These are phyloP conservation scores for Raffaelea arxii DNA, from an alignment of 2,329 filamentous ascomycete genomes.

Conservation along the genomic window DNA sequence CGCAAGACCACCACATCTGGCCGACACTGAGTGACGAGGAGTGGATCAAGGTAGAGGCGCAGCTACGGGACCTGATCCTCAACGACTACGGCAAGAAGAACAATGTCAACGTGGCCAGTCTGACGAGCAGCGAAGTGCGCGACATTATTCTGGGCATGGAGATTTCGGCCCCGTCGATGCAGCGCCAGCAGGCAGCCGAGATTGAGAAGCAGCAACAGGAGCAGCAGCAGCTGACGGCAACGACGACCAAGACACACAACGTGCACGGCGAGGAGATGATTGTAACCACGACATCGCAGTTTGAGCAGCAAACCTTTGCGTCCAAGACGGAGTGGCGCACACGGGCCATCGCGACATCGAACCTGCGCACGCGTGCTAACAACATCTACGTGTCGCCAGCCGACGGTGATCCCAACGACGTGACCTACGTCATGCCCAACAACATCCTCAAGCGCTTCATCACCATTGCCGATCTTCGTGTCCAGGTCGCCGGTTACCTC, in stretches of 20 bases:
- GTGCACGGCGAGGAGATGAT: conserved; percentile 96
- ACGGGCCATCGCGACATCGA: conserved; percentile 89
- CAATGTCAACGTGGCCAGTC: conserved; percentile 94
- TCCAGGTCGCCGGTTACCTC: conserved; percentile 92
- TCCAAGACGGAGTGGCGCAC: conserved; percentile 99
- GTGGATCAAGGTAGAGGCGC: conserved; percentile 99
- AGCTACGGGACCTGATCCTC: conserved; percentile 87
- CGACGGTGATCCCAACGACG: conserved; percentile 81
- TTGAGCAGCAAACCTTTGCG: conserved; percentile 94
- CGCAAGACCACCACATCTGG: conserved; percentile 98
- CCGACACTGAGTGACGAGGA: conserved; percentile 88
- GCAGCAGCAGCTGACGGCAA: conserved; percentile 89
- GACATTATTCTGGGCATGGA: conserved; percentile 99
- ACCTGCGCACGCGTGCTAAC: conserved; percentile 85
- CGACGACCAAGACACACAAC: conserved; percentile 97
- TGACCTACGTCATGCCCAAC: conserved; percentile 98
- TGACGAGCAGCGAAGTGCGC: conserved; percentile 93
- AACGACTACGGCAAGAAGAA: conserved; percentile 99
- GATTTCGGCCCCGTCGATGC: conserved; percentile 94
- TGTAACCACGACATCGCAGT: conserved; percentile 94
- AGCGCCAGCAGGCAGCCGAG: conserved; percentile 94
- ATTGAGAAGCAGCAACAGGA: conserved; percentile 99
- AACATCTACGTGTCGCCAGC: conserved; percentile 98
- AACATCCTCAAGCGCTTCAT: conserved; percentile 98
- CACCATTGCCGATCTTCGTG: conserved; percentile 88